Conservation (phyloP, 2,329 filamentous ascomycete genomes). For the Didymella keratinophila region DNA sequence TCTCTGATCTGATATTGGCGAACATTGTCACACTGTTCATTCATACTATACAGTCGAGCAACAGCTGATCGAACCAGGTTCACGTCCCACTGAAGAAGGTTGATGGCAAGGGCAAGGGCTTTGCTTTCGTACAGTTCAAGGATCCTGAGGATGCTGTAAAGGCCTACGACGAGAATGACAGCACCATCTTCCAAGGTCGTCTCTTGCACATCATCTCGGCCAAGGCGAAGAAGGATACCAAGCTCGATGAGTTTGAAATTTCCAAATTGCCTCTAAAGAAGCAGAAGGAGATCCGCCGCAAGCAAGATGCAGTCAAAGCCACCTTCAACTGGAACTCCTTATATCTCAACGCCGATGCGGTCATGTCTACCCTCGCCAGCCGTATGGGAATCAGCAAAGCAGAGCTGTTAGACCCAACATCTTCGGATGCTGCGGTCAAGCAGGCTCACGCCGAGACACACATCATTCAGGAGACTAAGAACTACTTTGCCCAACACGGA, state of each 20-base stretch:
- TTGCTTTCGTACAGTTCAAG: constrained; percentile 83
- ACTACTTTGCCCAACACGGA: constrained; percentile 86
- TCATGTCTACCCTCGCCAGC: constrained; percentile 87
- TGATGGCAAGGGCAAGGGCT: constrained; percentile 82
- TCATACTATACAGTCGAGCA: neutral
- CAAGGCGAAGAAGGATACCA: constrained; percentile 79
- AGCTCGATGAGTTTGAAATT: constrained; percentile 85
- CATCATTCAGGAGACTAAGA: constrained; percentile 94
- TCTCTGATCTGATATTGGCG: constrained; percentile 77
- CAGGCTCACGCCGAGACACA: constrained; percentile 97
- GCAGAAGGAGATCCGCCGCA: constrained; percentile 88
- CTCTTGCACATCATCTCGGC: constrained; percentile 90
- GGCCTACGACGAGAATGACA: constrained; percentile 82
- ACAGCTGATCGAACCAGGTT: constrained; percentile 66
- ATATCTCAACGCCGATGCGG: constrained; percentile 96
- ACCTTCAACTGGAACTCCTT: constrained; percentile 99
- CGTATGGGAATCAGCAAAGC: constrained; percentile 90
- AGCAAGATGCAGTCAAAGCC: constrained; percentile 76
- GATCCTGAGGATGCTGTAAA: constrained; percentile 75
- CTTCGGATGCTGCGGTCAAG: constrained; percentile 91
- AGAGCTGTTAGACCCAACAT: constrained; percentile 93
- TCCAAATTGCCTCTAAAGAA: constrained; percentile 94
- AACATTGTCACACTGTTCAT: constrained; percentile 2
- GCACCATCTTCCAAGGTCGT: constrained; percentile 88
- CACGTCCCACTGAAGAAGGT: constrained; percentile 79